Percentiles rank a stretch among this genome's conserved stretches.
Evolutionary conservation across 176 grass and related monocot species (phyloP).

Genomic region (Carex littledalei): DNA sequence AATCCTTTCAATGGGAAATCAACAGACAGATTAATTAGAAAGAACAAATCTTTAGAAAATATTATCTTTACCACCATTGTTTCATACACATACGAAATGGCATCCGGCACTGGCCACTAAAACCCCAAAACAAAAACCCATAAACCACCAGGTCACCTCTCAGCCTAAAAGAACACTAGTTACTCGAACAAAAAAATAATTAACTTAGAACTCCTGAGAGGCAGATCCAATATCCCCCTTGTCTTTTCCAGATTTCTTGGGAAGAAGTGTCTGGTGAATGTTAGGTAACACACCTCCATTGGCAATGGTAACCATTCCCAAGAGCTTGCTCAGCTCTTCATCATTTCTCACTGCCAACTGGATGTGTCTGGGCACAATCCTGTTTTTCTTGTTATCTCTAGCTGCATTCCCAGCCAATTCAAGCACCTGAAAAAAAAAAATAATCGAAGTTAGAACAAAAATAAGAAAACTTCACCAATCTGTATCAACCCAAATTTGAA

Average conservation of each 20-base stretch:
- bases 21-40: not conserved
- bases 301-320: slow-evolving; percentile 31
- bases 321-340: slow-evolving; percentile 40
- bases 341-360: slow-evolving; percentile 33
- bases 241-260: slow-evolving; percentile 32
- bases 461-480: not conserved
- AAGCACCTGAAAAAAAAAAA: slow-evolving; percentile 21
- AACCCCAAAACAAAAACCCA: slow-evolving; percentile 6
- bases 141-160: not conserved
- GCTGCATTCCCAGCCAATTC: slow-evolving; percentile 31
- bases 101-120: not conserved
- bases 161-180: not conserved
- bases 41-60: not conserved
- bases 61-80: slow-evolving; percentile 14
- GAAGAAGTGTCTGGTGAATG: slow-evolving; percentile 30
- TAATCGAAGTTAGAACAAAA: not conserved
- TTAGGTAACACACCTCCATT: slow-evolving; percentile 36
- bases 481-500: not conserved
- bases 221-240: slow-evolving; percentile 32
- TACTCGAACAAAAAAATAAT: not conserved
- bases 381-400: slow-evolving; percentile 38
- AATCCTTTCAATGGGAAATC: not conserved
- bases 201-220: slow-evolving; percentile 28
- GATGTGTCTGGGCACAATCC: slow-evolving; percentile 33
- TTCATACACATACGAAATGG: slow-evolving; percentile 17